Conservation (phyloP, 2,329 filamentous ascomycete genomes). For the Microascus cirrosus region DNA sequence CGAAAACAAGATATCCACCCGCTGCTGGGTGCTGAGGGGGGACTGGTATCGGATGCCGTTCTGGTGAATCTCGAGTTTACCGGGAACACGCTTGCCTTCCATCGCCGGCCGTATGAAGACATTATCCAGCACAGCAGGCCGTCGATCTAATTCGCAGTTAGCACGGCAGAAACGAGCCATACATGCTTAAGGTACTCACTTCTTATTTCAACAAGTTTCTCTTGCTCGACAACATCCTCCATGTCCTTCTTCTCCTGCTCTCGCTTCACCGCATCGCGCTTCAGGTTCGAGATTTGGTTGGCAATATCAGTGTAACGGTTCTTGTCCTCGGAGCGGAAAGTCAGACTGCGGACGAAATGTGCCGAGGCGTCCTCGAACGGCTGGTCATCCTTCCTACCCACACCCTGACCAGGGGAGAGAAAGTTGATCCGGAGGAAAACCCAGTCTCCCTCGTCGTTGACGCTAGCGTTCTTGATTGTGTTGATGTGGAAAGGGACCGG, state of each 20-base stretch:
- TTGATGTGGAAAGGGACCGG: slow-evolving; percentile 96
- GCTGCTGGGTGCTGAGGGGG: slow-evolving; percentile 65
- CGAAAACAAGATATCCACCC: slow-evolving; percentile 90
- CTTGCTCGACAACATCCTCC: slow-evolving; percentile 98
- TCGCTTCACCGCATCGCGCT: slow-evolving; percentile 81
- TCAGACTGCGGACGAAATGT: slow-evolving; percentile 91
- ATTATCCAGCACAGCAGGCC: slow-evolving; percentile 81
- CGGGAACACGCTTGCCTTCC: slow-evolving; percentile 93
- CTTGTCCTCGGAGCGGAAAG: slow-evolving; percentile 84
- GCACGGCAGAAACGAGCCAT: background rate
- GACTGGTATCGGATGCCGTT: slow-evolving; percentile 96
- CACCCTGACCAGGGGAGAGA: slow-evolving; percentile 90
- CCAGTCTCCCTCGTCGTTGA: slow-evolving; percentile 91
- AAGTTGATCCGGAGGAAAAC: slow-evolving; percentile 95
- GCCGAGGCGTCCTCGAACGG: slow-evolving; percentile 94
- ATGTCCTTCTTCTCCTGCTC: slow-evolving; percentile 99
- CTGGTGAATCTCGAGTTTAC: slow-evolving; percentile 94
- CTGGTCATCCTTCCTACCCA: slow-evolving; percentile 92
- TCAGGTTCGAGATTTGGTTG: slow-evolving; percentile 88
- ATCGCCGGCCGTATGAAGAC: slow-evolving; percentile 92
- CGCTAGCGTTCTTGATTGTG: slow-evolving; percentile 98
- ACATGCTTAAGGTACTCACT: slow-evolving; percentile 42
- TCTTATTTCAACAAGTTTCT: slow-evolving; percentile 90
- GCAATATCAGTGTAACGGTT: slow-evolving; percentile 84
- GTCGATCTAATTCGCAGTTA: slow-evolving; percentile 50